Evolutionary conservation across 2,329 filamentous ascomycete genomes (phyloP).

Genomic region (Neonectria punicea): DNA sequence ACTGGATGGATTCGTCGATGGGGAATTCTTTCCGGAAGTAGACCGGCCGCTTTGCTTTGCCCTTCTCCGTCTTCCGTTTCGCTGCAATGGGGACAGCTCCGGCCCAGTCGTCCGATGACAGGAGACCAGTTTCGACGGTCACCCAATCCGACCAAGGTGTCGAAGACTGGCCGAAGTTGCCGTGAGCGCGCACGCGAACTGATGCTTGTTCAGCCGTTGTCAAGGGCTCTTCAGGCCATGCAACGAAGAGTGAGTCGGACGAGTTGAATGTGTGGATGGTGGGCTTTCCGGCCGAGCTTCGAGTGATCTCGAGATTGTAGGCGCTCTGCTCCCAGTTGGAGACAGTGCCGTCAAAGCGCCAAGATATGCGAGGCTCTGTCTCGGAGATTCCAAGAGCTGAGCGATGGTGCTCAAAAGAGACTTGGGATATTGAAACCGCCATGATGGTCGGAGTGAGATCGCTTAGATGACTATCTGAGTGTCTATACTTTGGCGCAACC

Average conservation of each 20-base stretch:
- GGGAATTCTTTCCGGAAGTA: slow-evolving; percentile 50
- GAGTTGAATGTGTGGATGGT: slow-evolving; percentile 45
- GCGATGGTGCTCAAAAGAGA: slow-evolving; percentile 56
- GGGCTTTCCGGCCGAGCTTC: slow-evolving; percentile 17
- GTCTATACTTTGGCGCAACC: background rate
- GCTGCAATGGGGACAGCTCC: slow-evolving; percentile 45
- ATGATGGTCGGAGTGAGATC: slow-evolving; percentile 32
- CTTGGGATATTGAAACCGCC: slow-evolving; percentile 51
- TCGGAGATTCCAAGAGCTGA: slow-evolving; percentile 57
- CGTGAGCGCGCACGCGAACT: slow-evolving; percentile 50
- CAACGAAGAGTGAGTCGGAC: slow-evolving; percentile 52
- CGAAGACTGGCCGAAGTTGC: slow-evolving; percentile 29
- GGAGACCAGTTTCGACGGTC: slow-evolving; percentile 50
- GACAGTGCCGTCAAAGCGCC: slow-evolving; percentile 54
- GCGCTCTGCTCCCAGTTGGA: slow-evolving; percentile 55
- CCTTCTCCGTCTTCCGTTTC: slow-evolving; percentile 41
- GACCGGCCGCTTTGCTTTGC: slow-evolving; percentile 44
- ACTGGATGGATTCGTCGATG: slow-evolving; percentile 35
- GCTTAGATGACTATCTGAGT: background rate
- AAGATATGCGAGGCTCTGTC: slow-evolving; percentile 56
- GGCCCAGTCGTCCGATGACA: slow-evolving; percentile 44
- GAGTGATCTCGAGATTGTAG: slow-evolving; percentile 56
- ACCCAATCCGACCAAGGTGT: slow-evolving; percentile 44
- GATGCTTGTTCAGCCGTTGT: slow-evolving; percentile 45
- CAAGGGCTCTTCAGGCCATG: slow-evolving; percentile 55